Conservation (phyloP, 495 filamentous ascomycete genomes). For the Podospora comata region DNA sequence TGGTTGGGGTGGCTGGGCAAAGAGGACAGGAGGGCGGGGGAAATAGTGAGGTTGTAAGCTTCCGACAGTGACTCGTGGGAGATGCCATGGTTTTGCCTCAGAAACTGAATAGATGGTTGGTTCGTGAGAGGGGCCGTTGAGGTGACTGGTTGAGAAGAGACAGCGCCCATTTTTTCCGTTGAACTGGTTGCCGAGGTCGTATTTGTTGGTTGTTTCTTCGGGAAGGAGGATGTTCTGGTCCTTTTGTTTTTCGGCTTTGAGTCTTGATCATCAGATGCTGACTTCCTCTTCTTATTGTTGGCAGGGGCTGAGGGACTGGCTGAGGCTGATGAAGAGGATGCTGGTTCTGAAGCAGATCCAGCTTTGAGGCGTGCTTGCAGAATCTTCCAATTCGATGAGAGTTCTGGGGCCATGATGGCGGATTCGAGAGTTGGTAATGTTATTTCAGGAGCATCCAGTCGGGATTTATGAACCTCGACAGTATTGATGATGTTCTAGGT, state of each 20-base stretch:
- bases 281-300: constrained; percentile 1
- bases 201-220: neutral
- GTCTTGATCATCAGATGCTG: neutral
- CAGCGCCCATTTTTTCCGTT: constrained; percentile 7
- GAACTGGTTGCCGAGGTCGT: neutral
- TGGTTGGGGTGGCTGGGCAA: constrained; percentile 43
- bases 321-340: neutral
- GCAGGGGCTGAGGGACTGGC: neutral
- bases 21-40: constrained; percentile 27
- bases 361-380: constrained; percentile 10
- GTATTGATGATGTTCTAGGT: neutral
- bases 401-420: constrained; percentile 10
- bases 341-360: constrained; percentile 5
- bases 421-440: neutral
- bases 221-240: neutral
- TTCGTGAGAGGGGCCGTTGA: neutral
- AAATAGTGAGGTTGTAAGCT: constrained; percentile 53
- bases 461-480: neutral
- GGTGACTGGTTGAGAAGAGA: neutral
- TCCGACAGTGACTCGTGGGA: constrained; percentile 57
- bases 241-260: neutral
- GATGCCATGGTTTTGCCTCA: constrained; percentile 42
- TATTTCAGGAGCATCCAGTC: neutral
- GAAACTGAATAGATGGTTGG: constrained; percentile 3
- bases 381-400: constrained; percentile 12